Percentiles rank a stretch among this genome's conserved stretches.
Conservation (phyloP, 1,284 basidiomycete species). For the Puccinia hordei region DNA sequence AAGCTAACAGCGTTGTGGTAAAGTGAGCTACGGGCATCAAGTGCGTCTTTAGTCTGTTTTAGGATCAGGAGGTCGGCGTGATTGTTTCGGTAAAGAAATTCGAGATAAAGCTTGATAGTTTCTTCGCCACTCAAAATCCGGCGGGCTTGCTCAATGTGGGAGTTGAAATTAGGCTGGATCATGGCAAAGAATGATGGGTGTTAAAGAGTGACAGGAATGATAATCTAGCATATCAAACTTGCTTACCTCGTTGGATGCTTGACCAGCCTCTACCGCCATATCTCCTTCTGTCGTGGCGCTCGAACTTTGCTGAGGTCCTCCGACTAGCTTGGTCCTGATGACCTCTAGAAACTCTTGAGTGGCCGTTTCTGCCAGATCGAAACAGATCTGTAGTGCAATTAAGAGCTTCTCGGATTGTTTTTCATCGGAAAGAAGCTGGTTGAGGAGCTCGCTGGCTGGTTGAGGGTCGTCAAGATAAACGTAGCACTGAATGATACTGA, state of each 20-base stretch:
- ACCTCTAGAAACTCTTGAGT: constrained; percentile 84
- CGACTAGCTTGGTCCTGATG: constrained; percentile 59
- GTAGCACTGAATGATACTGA: constrained; percentile 80
- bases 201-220: neutral
- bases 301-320: constrained; percentile 42
- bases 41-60: constrained; percentile 86
- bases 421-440: constrained; percentile 64
- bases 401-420: constrained; percentile 67
- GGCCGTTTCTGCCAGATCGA: constrained; percentile 88
- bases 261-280: constrained; percentile 7
- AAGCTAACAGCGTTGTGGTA: constrained; percentile 93
- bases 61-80: constrained; percentile 85
- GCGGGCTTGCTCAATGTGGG: constrained; percentile 66
- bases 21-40: constrained; percentile 92
- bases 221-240: neutral
- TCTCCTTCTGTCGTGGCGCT: constrained; percentile 9
- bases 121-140: constrained; percentile 83
- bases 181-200: constrained; percentile 43
- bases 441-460: constrained; percentile 72
- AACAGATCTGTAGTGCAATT: constrained; percentile 87
- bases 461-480: constrained; percentile 78
- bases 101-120: constrained; percentile 84
- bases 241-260: constrained; percentile 25
- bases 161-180: constrained; percentile 54
- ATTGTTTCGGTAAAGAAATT: constrained; percentile 91